Evolutionary conservation across 2,329 filamentous ascomycete species (phyloP).

Genomic region (Sordariomycetes sp.): DNA sequence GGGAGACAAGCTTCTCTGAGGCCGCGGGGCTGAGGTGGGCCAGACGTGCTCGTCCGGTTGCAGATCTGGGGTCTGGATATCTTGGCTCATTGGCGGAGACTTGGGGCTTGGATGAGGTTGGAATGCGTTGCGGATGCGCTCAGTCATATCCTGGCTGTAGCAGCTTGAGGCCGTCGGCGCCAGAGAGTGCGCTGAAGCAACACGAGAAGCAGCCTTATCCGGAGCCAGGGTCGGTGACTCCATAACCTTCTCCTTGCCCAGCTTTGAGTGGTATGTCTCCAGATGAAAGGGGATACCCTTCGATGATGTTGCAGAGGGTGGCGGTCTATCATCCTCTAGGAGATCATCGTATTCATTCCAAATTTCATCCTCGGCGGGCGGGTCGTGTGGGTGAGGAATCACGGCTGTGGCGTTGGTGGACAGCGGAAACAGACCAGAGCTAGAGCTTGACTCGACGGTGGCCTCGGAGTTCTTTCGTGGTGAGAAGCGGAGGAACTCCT

Average conservation of each 20-base stretch:
- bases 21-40: background rate
- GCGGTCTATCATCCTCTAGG: conserved; percentile 52
- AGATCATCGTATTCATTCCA: conserved; percentile 94
- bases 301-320: conserved; percentile 46
- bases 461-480: conserved; percentile 62
- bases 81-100: background rate
- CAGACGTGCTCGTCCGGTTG: background rate
- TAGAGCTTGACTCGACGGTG: conserved; percentile 41
- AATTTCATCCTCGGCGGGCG: conserved; percentile 71
- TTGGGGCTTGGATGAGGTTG: conserved; percentile 28
- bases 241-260: conserved; percentile 25
- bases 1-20: conserved; percentile 3
- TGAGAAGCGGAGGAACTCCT: conserved; percentile 68
- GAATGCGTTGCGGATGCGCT: conserved; percentile 40
- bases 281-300: conserved; percentile 47
- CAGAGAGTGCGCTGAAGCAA: conserved; percentile 22
- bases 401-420: conserved; percentile 58
- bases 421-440: conserved; percentile 54
- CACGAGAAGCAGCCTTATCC: conserved; percentile 26
- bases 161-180: conserved; percentile 36
- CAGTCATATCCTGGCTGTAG: conserved; percentile 35
- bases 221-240: conserved; percentile 41
- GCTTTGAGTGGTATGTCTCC: conserved; percentile 33
- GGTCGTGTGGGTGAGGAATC: conserved; percentile 51
- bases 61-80: too few relatives aligned